Base-by-base conservation (phyloP, 2,329 filamentous ascomycete genomes). In the Botrytis fragariae region DNA sequence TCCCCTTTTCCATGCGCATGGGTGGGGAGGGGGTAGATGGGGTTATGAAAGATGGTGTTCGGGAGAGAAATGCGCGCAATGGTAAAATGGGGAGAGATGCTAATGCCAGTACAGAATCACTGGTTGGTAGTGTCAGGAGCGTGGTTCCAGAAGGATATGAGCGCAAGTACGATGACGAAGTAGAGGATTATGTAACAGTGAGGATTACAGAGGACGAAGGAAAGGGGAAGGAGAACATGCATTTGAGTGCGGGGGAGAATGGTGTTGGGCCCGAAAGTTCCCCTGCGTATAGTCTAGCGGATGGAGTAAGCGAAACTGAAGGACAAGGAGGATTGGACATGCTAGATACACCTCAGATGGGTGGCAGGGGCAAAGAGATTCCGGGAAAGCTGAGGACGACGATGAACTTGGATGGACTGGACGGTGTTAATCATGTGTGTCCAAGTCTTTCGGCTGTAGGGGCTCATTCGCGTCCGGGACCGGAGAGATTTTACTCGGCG, bases 1-100 rank as follows among this genome's bases (percentile, higher is more conserved):
- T 67, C 25, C 64, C 64, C 8, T 67, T 67, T 54, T 35, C 64
- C 12, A 54, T 67, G 64, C 29, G 44, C 32, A 67, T 67, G 64
- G 64, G 64, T 29, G 64, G 64, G 4, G 64, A 51, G 32, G 63
- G 63, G 7, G 44, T 37, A 37, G 63, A 67, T 67, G 63, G 63
- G 6, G 12, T 67, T 51, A 51, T 67, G 63, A n/a, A 67, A 51
- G 44, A 37, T 25, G 63, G 63, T 37, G 63, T 67, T 39, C 25
- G 64, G 45, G 45, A 67, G 25, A 67, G 64, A 18, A 67, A 67
- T 54, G 64, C 64, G 35, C 48, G 32, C 0, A 67, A 54, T 29
- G 64, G 64, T 8, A 35, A n/a, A 20, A 18, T 9, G 8, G 64
- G 64, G 45, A 67, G 64, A 29, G 45, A 67, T 16, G 64, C 25